These are phyloP conservation scores for Chaetomiaceae sp. DNA, from an alignment of 2,329 filamentous ascomycete genomes.

Conservation along the genomic window DNA sequence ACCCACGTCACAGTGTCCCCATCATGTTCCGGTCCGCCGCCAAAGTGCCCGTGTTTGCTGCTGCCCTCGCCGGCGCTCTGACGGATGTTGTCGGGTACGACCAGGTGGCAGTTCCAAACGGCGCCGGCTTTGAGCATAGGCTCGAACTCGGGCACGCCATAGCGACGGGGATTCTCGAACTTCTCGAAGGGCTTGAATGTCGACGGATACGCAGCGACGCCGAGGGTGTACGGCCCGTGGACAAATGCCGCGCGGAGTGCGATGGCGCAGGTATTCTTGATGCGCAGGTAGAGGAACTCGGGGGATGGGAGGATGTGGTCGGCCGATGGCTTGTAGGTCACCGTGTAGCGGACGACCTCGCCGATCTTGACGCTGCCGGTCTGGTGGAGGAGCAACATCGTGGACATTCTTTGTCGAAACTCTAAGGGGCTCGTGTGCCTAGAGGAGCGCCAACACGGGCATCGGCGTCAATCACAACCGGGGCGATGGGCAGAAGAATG, in stretches of 20 bases:
- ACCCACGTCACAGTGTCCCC: constrained; percentile 72
- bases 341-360: constrained; percentile 84
- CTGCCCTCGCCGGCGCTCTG: constrained; percentile 57
- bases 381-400: constrained; percentile 89
- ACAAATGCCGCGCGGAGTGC: constrained; percentile 92
- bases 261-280: constrained; percentile 88
- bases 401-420: constrained; percentile 18
- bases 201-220: constrained; percentile 78
- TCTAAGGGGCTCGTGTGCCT: background rate
- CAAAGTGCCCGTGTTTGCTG: constrained; percentile 44
- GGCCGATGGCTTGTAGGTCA: constrained; percentile 84
- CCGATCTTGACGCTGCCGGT: constrained; percentile 88
- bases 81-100: constrained; percentile 73
- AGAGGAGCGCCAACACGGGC: background rate
- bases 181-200: constrained; percentile 79
- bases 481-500: background rate
- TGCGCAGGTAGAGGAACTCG: constrained; percentile 72
- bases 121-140: constrained; percentile 94
- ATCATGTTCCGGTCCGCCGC: constrained; percentile 42
- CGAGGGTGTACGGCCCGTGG: constrained; percentile 90
- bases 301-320: constrained; percentile 90
- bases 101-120: constrained; percentile 73
- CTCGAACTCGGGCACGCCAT: constrained; percentile 86
- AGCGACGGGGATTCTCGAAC: constrained; percentile 62
- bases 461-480: background rate